These are phyloP conservation scores for Dioscorea zingiberensis DNA, from an alignment of 106 monocot species.

Conservation along the genomic window DNA sequence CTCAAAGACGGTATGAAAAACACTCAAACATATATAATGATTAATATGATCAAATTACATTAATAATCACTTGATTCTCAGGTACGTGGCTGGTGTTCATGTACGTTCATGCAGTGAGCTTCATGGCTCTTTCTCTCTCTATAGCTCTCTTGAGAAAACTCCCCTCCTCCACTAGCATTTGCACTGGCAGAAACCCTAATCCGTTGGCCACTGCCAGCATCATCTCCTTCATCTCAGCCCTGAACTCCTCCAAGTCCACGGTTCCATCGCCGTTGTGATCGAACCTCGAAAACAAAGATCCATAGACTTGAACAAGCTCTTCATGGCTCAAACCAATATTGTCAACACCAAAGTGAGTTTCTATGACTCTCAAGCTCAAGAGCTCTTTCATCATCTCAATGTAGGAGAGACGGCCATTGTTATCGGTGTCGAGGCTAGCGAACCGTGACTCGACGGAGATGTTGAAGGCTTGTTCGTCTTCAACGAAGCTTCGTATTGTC, in stretches of 20 bases:
- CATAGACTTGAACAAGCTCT: slow-evolving; percentile 34
- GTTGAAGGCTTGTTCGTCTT: slow-evolving; percentile 34
- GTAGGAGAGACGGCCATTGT: slow-evolving; percentile 16
- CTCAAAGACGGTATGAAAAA: too few relatives aligned
- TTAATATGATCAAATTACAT: too few relatives aligned
- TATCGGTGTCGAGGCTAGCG: slow-evolving; percentile 14
- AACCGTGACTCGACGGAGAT: slow-evolving; percentile 13
- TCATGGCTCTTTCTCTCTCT: slow-evolving; percentile 21
- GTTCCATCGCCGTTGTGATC: slow-evolving; percentile 44
- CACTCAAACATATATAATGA: too few relatives aligned
- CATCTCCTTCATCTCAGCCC: slow-evolving; percentile 58
- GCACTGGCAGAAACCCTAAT: slow-evolving; percentile 51
- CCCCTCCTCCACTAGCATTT: slow-evolving; percentile 62
- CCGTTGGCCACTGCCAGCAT: slow-evolving; percentile 65
- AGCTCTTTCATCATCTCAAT: slow-evolving; percentile 38
- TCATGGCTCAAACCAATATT: slow-evolving; percentile 11
- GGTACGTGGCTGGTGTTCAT: too few relatives aligned
- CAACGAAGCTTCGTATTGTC: slow-evolving; percentile 38
- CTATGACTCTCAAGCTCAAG: slow-evolving; percentile 36
- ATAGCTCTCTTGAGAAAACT: slow-evolving; percentile 61
- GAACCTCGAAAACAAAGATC: slow-evolving; percentile 36
- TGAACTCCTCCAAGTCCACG: slow-evolving; percentile 59
- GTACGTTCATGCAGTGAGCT: not conserved
- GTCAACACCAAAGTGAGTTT: slow-evolving; percentile 39
- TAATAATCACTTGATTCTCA: too few relatives aligned